Percentiles rank a stretch among this genome's conserved stretches.
Conservation (phyloP, 2,329 filamentous ascomycete species). For the Pseudonectria foliicola region DNA sequence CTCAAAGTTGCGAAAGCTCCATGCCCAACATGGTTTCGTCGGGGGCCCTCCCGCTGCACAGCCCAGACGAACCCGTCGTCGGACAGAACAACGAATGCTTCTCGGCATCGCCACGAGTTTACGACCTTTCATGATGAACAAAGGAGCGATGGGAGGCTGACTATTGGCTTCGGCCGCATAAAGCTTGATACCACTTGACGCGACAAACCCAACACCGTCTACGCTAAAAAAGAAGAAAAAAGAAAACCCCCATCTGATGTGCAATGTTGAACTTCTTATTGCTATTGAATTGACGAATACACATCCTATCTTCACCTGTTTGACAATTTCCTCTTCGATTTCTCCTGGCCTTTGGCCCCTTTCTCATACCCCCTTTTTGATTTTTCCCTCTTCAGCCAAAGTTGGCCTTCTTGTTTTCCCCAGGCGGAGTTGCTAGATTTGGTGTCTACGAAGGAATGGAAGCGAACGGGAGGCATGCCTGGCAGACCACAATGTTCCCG, state of each 20-base stretch:
- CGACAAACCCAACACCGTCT: too few relatives aligned
- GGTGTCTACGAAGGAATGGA: neutral
- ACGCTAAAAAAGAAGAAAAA: neutral
- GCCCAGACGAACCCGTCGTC: constrained; percentile 7
- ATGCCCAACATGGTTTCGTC: constrained; percentile 15
- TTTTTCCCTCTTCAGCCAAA: neutral
- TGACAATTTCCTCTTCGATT: constrained; percentile 5
- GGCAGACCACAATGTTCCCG: too few relatives aligned
- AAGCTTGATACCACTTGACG: constrained; percentile 1
- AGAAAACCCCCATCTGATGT: constrained; percentile 6
- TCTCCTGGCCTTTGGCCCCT: neutral
- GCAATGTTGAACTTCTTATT: constrained; percentile 19
- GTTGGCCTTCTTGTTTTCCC: neutral
- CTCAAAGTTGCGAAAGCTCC: constrained; percentile 15
- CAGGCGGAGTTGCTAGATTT: constrained; percentile 2
- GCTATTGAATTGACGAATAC: constrained; percentile 18
- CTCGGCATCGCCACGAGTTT: constrained; percentile 26
- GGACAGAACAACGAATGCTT: constrained; percentile 4
- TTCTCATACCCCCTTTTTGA: constrained; percentile 2
- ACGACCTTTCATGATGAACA: constrained; percentile 26
- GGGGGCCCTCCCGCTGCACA: constrained; percentile 4
- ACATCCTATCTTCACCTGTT: constrained; percentile 14
- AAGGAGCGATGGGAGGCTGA: constrained; percentile 9
- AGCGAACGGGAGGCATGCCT: too few relatives aligned
- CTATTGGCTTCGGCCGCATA: constrained; percentile 5